A percentile compares a stretch with the other conserved stretches of the same genome.
These are phyloP conservation scores for Kwoniella mangroviensis DNA, from an alignment of 768 basidiomycete genomes.

Conservation along the genomic window DNA sequence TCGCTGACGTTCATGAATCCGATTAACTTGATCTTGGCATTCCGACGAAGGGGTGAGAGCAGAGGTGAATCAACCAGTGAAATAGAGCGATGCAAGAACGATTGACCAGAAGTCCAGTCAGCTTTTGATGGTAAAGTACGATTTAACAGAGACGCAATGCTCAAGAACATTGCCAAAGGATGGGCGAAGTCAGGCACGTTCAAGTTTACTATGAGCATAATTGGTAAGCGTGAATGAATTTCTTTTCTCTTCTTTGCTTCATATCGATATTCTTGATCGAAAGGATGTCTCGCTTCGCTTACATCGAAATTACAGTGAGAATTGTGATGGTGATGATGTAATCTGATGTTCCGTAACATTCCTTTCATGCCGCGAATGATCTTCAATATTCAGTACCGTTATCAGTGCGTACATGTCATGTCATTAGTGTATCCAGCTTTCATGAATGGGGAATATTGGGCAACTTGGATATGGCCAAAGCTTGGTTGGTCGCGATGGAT, in stretches of 20 bases:
- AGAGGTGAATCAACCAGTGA: too few relatives aligned
- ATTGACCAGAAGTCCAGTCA: not conserved
- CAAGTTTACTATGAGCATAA: not conserved
- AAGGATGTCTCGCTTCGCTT: not conserved
- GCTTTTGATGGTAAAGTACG: not conserved
- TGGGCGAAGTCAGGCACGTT: not conserved
- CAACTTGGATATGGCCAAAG: too few relatives aligned
- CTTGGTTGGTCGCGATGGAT: too few relatives aligned
- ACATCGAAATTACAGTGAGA: not conserved
- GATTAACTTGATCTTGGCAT: not conserved
- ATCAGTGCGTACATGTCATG: too few relatives aligned
- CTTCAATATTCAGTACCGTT: too few relatives aligned
- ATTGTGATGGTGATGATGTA: not conserved
- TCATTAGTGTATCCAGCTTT: too few relatives aligned
- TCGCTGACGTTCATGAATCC: not conserved
- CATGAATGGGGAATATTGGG: too few relatives aligned
- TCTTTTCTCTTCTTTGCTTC: not conserved
- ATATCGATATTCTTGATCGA: not conserved
- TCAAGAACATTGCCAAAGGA: not conserved
- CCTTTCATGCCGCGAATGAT: too few relatives aligned
- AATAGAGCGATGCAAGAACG: not conserved
- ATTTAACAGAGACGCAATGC: not conserved
- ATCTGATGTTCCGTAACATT: not conserved
- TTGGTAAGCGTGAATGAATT: not conserved
- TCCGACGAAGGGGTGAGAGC: too few relatives aligned